Conservation (phyloP, 2,329 filamentous ascomycete genomes). For the Botryotinia globosa region DNA sequence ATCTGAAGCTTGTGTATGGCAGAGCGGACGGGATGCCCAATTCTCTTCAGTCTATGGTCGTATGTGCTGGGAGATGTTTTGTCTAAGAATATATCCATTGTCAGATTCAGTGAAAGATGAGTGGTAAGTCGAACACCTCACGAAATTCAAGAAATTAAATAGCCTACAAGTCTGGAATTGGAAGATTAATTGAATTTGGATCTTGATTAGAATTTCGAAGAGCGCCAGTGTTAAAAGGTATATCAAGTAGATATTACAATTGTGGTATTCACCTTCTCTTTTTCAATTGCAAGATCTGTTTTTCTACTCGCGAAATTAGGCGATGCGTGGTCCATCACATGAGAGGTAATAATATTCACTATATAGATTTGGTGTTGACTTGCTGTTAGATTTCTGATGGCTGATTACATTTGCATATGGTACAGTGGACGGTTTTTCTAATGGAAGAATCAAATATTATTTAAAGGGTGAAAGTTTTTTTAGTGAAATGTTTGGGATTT, state of each 20-base stretch:
- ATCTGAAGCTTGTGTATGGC: conserved; percentile 15
- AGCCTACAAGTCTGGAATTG: neutral
- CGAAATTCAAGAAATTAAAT: neutral
- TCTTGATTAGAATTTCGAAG: neutral
- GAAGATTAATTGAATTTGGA: neutral
- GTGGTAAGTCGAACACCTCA: neutral
- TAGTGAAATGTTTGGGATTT: neutral
- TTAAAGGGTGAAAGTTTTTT: neutral
- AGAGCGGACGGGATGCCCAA: conserved; percentile 14
- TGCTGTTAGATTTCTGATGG: neutral
- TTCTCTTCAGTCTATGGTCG: conserved; percentile 12
- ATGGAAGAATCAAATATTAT: neutral
- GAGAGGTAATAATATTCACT: neutral
- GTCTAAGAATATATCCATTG: neutral
- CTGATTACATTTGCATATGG: neutral
- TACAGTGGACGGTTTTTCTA: neutral
- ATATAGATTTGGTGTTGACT: neutral
- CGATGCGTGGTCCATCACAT: neutral
- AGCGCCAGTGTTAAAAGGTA: neutral
- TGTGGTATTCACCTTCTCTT: neutral
- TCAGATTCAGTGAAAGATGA: neutral
- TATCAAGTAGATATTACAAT: neutral
- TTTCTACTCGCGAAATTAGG: neutral
- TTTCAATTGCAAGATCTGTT: neutral
- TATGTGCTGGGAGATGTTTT: fast-evolving